phyloP scores from a whole-genome alignment of 768 basidiomycete species.

The Chalciporus sphaerocephalus region DNA sequence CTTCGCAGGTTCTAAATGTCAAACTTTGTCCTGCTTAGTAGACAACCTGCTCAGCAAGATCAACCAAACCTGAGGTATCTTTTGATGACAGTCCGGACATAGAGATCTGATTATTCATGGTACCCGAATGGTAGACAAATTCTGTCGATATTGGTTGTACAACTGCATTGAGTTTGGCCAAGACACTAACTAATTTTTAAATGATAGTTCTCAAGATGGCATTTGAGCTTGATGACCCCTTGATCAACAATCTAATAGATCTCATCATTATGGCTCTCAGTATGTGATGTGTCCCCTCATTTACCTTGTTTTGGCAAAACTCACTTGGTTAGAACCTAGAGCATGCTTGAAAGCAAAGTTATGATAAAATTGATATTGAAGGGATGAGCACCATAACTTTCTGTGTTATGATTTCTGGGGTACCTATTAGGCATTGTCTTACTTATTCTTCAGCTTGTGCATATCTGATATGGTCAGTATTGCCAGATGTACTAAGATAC shows the following conservation, averaged over 20 bases:
- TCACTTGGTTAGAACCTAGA: slow-evolving; percentile 65
- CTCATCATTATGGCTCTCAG: slow-evolving; percentile 80
- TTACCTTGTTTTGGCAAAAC: too few species aligned
- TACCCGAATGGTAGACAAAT: slow-evolving; percentile 78
- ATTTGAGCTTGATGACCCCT: slow-evolving; percentile 71
- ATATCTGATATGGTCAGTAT: slow-evolving; percentile 73
- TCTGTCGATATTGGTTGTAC: too few species aligned
- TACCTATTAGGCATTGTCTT: slow-evolving; percentile 61
- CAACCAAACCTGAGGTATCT: slow-evolving; percentile 25
- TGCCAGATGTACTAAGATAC: slow-evolving; percentile 56
- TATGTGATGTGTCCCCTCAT: slow-evolving; percentile 84
- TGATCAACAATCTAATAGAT: slow-evolving; percentile 72
- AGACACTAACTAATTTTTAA: too few species aligned
- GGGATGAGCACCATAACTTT: slow-evolving; percentile 40
- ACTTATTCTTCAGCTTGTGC: slow-evolving; percentile 62
- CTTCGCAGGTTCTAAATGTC: slow-evolving; percentile 69
- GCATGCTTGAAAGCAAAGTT: slow-evolving; percentile 75
- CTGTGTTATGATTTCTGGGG: not conserved
- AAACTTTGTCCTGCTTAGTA: slow-evolving; percentile 65
- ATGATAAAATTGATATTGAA: slow-evolving; percentile 70
- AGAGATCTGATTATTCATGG: slow-evolving; percentile 61
- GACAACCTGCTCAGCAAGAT: slow-evolving; percentile 18
- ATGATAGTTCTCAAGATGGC: slow-evolving; percentile 71
- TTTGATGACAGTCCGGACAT: slow-evolving; percentile 45
- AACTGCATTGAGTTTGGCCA: too few species aligned